phyloP scores from a whole-genome alignment of 352 stramenopile genomes.

The Pythium pyrilobum region DNA sequence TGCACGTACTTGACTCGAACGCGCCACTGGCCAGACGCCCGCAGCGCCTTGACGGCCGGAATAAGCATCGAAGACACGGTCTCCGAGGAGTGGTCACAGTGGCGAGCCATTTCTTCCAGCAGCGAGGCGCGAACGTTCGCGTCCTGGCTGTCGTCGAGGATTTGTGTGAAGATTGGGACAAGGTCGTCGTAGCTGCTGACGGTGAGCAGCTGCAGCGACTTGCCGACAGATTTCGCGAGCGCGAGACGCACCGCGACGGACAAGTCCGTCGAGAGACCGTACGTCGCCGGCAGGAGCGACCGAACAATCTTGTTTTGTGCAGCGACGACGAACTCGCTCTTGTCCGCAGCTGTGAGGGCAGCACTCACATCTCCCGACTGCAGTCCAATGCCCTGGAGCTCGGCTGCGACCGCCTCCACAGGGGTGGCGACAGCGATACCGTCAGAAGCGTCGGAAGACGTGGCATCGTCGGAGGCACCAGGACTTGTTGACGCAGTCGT shows the following conservation, averaged over 20 bases:
- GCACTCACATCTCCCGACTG: constrained; percentile 5
- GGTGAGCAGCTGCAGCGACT: constrained; percentile 63
- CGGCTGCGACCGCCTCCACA: constrained; percentile 22
- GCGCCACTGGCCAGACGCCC: constrained; percentile 69
- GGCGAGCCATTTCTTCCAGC: constrained; percentile 75
- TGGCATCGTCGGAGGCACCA: too few relatives aligned
- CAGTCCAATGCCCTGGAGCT: constrained; percentile 24
- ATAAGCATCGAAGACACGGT: constrained; percentile 67
- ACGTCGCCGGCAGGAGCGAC: constrained; percentile 74
- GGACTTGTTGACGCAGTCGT: background rate
- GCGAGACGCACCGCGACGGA: constrained; percentile 70
- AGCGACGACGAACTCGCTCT: constrained; percentile 38
- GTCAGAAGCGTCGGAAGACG: background rate
- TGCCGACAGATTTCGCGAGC: constrained; percentile 69
- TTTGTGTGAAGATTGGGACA: constrained; percentile 78
- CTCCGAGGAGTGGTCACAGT: constrained; percentile 64
- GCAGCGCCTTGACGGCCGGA: constrained; percentile 58
- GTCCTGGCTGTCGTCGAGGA: constrained; percentile 78
- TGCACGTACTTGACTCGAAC: constrained; percentile 84
- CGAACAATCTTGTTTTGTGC: constrained; percentile 77
- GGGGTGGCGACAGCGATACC: background rate
- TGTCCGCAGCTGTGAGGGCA: background rate
- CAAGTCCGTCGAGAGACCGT: constrained; percentile 68
- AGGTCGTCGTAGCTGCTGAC: constrained; percentile 73
- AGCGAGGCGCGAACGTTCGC: constrained; percentile 70